A percentile compares a stretch with the other conserved stretches of the same genome.
These are phyloP conservation scores for Gremmenia infestans DNA, from an alignment of 2,329 filamentous ascomycete species.

Conservation along the genomic window DNA sequence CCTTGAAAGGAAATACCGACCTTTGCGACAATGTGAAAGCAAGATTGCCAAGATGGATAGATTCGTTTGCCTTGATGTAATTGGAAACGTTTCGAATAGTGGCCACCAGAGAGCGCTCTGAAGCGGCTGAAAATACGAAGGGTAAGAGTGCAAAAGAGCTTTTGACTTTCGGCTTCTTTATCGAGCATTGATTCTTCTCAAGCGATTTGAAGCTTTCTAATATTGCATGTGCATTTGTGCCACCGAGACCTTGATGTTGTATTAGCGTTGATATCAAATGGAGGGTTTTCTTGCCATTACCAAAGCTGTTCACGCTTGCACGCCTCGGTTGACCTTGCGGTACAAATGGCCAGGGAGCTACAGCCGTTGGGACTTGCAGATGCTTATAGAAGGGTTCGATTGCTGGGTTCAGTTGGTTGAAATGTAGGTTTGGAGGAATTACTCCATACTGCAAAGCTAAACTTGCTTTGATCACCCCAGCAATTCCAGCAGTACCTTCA, in stretches of 20 bases:
- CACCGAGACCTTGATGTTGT: slow-evolving; percentile 28
- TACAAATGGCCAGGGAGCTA: slow-evolving; percentile 10
- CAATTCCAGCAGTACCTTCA: slow-evolving; percentile 26
- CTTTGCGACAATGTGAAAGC: slow-evolving; percentile 1
- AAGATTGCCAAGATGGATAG: background rate
- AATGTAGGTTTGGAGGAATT: slow-evolving; percentile 27
- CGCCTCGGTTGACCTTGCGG: background rate
- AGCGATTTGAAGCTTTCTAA: slow-evolving; percentile 17
- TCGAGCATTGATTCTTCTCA: background rate
- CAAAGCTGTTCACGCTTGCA: slow-evolving; percentile 29
- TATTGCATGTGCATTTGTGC: slow-evolving; percentile 30
- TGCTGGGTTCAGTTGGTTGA: slow-evolving; percentile 32
- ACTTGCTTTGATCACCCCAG: slow-evolving; percentile 26
- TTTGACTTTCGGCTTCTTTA: background rate
- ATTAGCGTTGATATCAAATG: slow-evolving; percentile 37
- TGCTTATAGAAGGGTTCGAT: slow-evolving; percentile 14
- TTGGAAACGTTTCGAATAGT: background rate
- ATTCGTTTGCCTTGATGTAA: background rate
- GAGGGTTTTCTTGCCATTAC: slow-evolving; percentile 43
- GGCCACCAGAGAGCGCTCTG: slow-evolving; percentile 1
- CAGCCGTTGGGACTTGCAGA: background rate
- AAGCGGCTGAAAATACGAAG: slow-evolving; percentile 11
- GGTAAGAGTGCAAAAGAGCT: background rate
- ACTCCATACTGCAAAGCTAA: slow-evolving; percentile 23
- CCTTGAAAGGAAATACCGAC: background rate